A percentile compares a stretch with the other conserved stretches of the same genome.
phyloP scores from a whole-genome alignment of 352 stramenopile genomes.

The Thraustochytrium striatum region DNA sequence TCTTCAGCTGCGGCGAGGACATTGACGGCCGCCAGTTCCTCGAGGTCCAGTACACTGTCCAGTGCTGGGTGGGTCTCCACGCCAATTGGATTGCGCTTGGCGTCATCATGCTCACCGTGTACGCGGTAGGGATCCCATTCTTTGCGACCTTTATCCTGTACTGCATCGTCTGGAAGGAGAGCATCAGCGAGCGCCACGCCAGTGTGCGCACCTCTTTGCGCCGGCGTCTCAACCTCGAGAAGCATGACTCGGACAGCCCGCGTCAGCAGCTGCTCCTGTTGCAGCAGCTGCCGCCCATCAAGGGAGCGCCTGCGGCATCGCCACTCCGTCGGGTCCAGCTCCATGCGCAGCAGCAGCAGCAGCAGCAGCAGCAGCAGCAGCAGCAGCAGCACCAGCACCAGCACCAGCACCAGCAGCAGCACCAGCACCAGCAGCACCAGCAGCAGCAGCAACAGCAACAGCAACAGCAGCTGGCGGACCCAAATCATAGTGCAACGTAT shows the following conservation, averaged over 20 bases:
- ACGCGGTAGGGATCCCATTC: slow-evolving; percentile 26
- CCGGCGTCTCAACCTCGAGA: neutral
- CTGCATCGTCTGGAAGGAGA: slow-evolving; percentile 1
- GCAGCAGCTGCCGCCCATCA: neutral
- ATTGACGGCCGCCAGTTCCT: slow-evolving; percentile 24
- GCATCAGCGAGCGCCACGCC: neutral
- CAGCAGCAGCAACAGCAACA: too few species aligned
- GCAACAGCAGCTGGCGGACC: too few species aligned
- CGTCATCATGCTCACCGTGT: slow-evolving; percentile 26
- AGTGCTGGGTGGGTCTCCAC: slow-evolving; percentile 34
- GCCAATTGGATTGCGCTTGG: slow-evolving; percentile 20
- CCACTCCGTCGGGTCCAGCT: too few species aligned
- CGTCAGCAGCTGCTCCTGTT: neutral
- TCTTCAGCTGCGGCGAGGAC: slow-evolving; percentile 30
- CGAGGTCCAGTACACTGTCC: slow-evolving; percentile 36
- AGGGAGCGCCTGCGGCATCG: neutral
- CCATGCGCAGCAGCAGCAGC: neutral
- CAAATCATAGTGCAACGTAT: too few species aligned
- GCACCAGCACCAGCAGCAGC: neutral
- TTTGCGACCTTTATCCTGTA: slow-evolving; percentile 25
- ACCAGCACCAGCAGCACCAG: neutral
- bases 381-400: neutral
- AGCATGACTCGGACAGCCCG: neutral
- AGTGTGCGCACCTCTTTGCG: neutral
- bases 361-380: neutral